Conservation (phyloP, 768 basidiomycete species). For the Auriculariales sp. region DNA sequence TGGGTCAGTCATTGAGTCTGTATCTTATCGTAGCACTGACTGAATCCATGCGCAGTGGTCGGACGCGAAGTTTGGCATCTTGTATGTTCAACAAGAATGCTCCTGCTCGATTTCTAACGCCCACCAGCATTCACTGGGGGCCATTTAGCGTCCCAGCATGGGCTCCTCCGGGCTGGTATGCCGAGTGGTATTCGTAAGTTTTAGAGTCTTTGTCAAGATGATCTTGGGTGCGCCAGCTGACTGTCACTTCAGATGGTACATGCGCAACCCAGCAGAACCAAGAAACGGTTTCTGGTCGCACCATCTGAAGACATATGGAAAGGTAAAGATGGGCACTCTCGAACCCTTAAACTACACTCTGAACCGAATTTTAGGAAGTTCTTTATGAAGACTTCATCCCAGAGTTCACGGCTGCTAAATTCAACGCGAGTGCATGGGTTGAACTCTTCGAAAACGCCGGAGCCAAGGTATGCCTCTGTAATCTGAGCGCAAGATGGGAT, state of each 20-base stretch:
- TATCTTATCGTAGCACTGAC: not conserved
- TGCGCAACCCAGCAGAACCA: slow-evolving; percentile 22
- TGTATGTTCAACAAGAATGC: slow-evolving; percentile 20
- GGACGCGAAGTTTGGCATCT: slow-evolving; percentile 40
- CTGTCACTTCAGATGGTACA: slow-evolving; percentile 18
- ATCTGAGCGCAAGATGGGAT: too few relatives aligned
- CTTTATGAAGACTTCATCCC: slow-evolving; percentile 46
- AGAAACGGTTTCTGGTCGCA: slow-evolving; percentile 31
- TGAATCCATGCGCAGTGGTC: slow-evolving; percentile 23
- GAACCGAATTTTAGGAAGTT: slow-evolving; percentile 19
- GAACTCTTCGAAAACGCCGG: slow-evolving; percentile 40
- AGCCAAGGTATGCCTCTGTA: too few relatives aligned
- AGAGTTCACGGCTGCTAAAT: slow-evolving; percentile 35
- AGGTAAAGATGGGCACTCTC: slow-evolving; percentile 13
- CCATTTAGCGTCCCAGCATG: slow-evolving; percentile 12
- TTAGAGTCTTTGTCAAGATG: not conserved
- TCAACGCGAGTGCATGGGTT: slow-evolving; percentile 40
- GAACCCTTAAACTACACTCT: not conserved
- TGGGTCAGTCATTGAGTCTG: slow-evolving; percentile 26
- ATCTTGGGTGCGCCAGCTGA: not conserved
- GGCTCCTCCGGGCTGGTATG: slow-evolving; percentile 19
- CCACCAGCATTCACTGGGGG: slow-evolving; percentile 29
- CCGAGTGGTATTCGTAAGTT: slow-evolving; percentile 44
- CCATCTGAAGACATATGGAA: slow-evolving; percentile 34
- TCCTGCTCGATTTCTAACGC: slow-evolving; percentile 3